A percentile compares a stretch with the other conserved stretches of the same genome.
These are phyloP conservation scores for Drosera capensis DNA, from an alignment of 148 eudicot genomes.

Conservation along the genomic window DNA sequence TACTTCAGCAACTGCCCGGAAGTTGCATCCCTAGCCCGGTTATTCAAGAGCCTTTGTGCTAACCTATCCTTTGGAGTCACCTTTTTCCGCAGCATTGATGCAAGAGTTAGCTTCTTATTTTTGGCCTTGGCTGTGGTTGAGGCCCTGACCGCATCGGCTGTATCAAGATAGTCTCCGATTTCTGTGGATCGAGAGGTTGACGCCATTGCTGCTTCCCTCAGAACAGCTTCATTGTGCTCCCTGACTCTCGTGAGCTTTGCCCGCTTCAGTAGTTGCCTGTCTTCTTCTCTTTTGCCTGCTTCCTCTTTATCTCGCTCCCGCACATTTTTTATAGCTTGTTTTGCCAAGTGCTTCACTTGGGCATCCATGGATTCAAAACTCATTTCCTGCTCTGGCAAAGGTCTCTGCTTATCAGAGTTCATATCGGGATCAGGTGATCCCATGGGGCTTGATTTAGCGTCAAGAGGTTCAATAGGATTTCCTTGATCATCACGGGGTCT, in stretches of 20 bases:
- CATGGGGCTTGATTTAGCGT: conserved; percentile 7
- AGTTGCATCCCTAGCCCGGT: conserved; percentile 44
- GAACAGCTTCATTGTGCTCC: conserved; percentile 61
- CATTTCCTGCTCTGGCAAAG: conserved; percentile 19
- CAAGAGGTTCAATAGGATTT: conserved; percentile 23
- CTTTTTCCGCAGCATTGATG: conserved; percentile 87
- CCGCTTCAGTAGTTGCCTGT: conserved; percentile 42
- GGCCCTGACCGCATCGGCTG: conserved; percentile 12
- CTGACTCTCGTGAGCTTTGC: conserved; percentile 70
- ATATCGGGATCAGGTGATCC: background rate
- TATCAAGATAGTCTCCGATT: conserved; percentile 34
- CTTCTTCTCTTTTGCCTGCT: conserved; percentile 33
- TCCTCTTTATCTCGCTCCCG: conserved; percentile 53
- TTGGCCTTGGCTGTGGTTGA: conserved; percentile 15
- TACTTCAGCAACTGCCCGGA: conserved; percentile 45
- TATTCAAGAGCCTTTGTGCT: conserved; percentile 46
- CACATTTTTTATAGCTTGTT: conserved; percentile 68
- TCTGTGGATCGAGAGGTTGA: conserved; percentile 49
- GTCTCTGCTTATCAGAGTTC: background rate
- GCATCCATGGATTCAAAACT: conserved; percentile 10
- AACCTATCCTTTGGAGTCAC: conserved; percentile 68
- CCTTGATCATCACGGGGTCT: conserved; percentile 69
- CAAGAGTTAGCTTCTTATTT: conserved; percentile 47
- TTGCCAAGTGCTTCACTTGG: conserved; percentile 30
- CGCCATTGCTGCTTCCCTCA: conserved; percentile 66